Percentiles rank a stretch among this genome's conserved stretches.
These are phyloP conservation scores for Cyberlindnera misumaiensis DNA, from an alignment of 805 yeast genomes.

Conservation along the genomic window DNA sequence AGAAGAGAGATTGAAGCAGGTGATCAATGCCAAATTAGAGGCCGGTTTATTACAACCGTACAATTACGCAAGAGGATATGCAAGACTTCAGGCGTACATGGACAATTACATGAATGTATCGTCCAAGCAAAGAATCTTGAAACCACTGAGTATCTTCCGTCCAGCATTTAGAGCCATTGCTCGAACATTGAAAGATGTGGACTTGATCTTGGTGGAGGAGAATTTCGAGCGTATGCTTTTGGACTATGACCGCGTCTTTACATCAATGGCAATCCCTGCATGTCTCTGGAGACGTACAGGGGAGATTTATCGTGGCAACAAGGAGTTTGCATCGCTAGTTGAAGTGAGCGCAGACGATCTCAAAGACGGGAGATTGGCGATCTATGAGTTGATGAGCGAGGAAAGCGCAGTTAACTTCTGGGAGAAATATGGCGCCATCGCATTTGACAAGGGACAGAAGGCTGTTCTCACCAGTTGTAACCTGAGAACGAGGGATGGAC, in stretches of 20 bases:
- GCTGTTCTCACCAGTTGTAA: slow-evolving; percentile 92
- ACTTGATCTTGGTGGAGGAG: slow-evolving; percentile 87
- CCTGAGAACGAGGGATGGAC: slow-evolving; percentile 74
- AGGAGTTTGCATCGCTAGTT: slow-evolving; percentile 90
- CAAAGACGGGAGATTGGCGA: slow-evolving; percentile 86
- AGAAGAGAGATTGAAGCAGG: slow-evolving; percentile 87
- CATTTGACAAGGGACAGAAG: slow-evolving; percentile 92
- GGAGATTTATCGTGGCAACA: slow-evolving; percentile 90
- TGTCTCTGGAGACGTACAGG: slow-evolving; percentile 97
- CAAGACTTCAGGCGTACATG: slow-evolving; percentile 84
- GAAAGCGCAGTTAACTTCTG: slow-evolving; percentile 95
- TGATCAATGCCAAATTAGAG: slow-evolving; percentile 86
- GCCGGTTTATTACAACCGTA: slow-evolving; percentile 92
- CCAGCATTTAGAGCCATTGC: slow-evolving; percentile 95
- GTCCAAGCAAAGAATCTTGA: slow-evolving; percentile 76
- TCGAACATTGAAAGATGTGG: slow-evolving; percentile 81
- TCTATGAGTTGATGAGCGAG: slow-evolving; percentile 90
- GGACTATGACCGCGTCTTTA: slow-evolving; percentile 91
- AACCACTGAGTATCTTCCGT: slow-evolving; percentile 77
- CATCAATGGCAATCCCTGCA: slow-evolving; percentile 97
- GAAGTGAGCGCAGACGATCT: slow-evolving; percentile 86
- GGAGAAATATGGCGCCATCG: slow-evolving; percentile 96
- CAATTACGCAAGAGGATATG: slow-evolving; percentile 90
- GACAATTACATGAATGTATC: slow-evolving; percentile 83
- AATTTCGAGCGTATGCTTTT: slow-evolving; percentile 88